phyloP scores from a whole-genome alignment of 2,329 filamentous ascomycete genomes.

The Decorospora gaudefroyi region DNA sequence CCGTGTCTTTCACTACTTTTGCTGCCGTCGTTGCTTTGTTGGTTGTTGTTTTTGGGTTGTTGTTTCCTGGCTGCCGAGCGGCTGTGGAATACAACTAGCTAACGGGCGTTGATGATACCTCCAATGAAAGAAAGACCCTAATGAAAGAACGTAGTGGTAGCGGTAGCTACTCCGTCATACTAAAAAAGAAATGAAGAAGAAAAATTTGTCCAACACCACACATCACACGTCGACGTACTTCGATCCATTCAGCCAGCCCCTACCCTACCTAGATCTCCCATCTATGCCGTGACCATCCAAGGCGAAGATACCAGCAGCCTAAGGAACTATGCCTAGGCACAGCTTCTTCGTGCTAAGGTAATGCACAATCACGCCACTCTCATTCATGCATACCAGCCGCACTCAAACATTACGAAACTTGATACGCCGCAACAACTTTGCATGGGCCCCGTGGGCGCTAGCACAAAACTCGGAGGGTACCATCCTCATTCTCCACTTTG shows the following conservation, averaged over 20 bases:
- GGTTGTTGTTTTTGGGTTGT: neutral
- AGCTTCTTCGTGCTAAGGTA: too few relatives aligned
- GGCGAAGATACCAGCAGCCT: too few relatives aligned
- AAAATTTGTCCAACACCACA: too few relatives aligned
- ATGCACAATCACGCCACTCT: slow-evolving; percentile 7
- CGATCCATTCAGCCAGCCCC: too few relatives aligned
- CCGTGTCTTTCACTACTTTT: slow-evolving; percentile 7
- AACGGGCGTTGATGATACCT: slow-evolving; percentile 11
- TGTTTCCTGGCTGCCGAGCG: slow-evolving; percentile 11
- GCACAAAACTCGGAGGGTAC: too few relatives aligned
- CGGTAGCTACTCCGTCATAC: too few relatives aligned
- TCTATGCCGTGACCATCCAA: too few relatives aligned
- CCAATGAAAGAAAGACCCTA: slow-evolving; percentile 1
- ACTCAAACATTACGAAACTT: slow-evolving; percentile 16
- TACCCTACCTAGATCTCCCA: too few relatives aligned
- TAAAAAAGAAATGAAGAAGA: too few relatives aligned
- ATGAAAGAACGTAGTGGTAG: neutral
- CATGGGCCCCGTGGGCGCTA: neutral
- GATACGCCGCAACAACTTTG: slow-evolving; percentile 8
- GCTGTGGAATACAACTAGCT: slow-evolving; percentile 1
- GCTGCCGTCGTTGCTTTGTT: neutral
- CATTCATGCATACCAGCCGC: slow-evolving; percentile 14
- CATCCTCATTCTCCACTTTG: too few relatives aligned
- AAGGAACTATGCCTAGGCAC: too few relatives aligned
- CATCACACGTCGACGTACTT: neutral